Percentiles rank a stretch among this genome's conserved stretches.
These are phyloP conservation scores for Solanum pennellii DNA, from an alignment of 257 asterid species.

Conservation along the genomic window DNA sequence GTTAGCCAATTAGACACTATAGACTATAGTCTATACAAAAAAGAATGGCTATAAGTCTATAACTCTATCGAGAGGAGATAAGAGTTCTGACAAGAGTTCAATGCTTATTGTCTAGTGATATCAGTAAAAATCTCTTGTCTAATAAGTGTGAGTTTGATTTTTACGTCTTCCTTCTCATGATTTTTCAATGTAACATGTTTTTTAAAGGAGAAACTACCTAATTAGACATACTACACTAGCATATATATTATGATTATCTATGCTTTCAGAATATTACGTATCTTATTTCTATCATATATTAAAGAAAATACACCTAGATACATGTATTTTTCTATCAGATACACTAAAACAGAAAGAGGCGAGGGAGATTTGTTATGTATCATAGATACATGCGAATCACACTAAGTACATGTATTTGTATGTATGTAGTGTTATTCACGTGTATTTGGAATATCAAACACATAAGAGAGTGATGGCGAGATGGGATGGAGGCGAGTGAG, in stretches of 20 bases:
- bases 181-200: not conserved
- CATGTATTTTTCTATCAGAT: too few relatives aligned
- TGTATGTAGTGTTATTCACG: not conserved
- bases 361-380: too few relatives aligned
- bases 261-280: too few relatives aligned
- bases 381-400: too few relatives aligned
- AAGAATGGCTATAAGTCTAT: not conserved
- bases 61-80: not conserved
- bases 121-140: not conserved
- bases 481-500: too few relatives aligned
- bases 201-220: not conserved
- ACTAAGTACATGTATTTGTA: too few relatives aligned
- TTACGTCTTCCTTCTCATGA: rapidly evolving
- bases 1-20: not conserved
- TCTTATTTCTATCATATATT: too few relatives aligned
- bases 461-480: not conserved
- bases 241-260: too few relatives aligned
- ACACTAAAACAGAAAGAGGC: not conserved
- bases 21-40: not conserved
- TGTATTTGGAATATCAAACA: too few relatives aligned
- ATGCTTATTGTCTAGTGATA: not conserved
- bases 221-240: too few relatives aligned
- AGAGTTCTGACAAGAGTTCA: not conserved
- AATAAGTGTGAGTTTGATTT: not conserved
- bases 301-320: too few relatives aligned